Evolutionary conservation across 2,329 filamentous ascomycete species (phyloP).

Genomic region (Cladorrhinum sp.): DNA sequence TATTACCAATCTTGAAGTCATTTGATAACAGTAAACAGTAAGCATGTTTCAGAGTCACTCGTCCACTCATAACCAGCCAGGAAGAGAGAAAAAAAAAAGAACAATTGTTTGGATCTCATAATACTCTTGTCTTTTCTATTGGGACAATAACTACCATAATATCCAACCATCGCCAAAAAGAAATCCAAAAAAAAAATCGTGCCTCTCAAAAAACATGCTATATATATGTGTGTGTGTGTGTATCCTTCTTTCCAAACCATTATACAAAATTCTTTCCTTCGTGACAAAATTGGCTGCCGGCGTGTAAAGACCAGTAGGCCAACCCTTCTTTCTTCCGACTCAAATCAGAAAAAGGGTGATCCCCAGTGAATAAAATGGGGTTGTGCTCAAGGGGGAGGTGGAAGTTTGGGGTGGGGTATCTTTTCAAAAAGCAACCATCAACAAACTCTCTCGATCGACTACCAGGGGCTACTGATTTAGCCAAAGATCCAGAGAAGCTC

Average conservation of each 20-base stretch:
- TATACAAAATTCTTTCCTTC: conserved; percentile 16
- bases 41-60: no score
- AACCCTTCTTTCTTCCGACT: conserved; percentile 12
- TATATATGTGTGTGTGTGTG: background rate
- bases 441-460: background rate
- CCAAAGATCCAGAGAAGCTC: conserved; percentile 58
- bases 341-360: conserved; percentile 4
- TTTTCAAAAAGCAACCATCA: background rate
- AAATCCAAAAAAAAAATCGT: no score
- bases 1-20: no score
- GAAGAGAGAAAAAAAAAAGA: no score
- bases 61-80: no score
- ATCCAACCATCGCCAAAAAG: no score
- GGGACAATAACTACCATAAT: no score
- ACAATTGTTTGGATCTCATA: no score
- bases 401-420: conserved; percentile 1
- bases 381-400: background rate
- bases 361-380: background rate
- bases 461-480: conserved; percentile 33
- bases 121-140: no score
- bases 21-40: no score
- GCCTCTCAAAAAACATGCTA: background rate
- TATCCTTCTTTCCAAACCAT: background rate
- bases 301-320: background rate
- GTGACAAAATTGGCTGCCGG: conserved; percentile 14